Evolutionary conservation across 768 basidiomycete species (phyloP), one percentile per base, ranked within the genome.

Genomic region (Mycena galericulata): DNA sequence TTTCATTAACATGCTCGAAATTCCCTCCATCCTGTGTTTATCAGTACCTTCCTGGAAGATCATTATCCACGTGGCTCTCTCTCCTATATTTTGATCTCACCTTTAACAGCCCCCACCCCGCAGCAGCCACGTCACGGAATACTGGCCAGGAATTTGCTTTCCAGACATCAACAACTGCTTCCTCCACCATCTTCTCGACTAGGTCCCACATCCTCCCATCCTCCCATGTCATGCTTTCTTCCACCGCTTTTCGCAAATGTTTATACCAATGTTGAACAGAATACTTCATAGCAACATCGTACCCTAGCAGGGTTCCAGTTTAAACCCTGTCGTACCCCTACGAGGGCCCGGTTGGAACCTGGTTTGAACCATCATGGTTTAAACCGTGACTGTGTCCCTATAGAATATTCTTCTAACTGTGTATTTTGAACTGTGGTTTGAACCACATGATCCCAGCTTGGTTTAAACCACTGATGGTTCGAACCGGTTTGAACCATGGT

Each of bases 231-330:
- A 5, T 20, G 40, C 38, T 38, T 62, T 14, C 60, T 41, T 62
- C 60, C 60, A 62, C 49, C 32, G 60, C 60, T 18, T 51, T 40
- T 62, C 60, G 60, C 26, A 62, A 62, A 38, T 62, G 60, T 51
- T 50, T 3, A 40, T 40, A 36, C 59, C 59, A 61, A 15, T 61
- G 32, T 6, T n/a, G 38, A 50, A 50, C 47, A 61, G 47, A 41
- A 51, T 62, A 62, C 38, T 53, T 1, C 29, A 22, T 38, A 15
- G n/a, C 12, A 60, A 24, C 34, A 4, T n/a, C n/a, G n/a, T n/a
- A n/a, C n/a, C n/a, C n/a, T n/a, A n/a, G n/a, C n/a, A n/a, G n/a
- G n/a, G n/a, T n/a, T n/a, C n/a, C n/a, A n/a, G n/a, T n/a, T n/a
- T n/a, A n/a, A n/a, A n/a, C n/a, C n/a, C n/a, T n/a, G n/a, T n/a